Evolutionary conservation across 2,329 filamentous ascomycete species (phyloP).

Genomic region (Aspergillus clavatus): DNA sequence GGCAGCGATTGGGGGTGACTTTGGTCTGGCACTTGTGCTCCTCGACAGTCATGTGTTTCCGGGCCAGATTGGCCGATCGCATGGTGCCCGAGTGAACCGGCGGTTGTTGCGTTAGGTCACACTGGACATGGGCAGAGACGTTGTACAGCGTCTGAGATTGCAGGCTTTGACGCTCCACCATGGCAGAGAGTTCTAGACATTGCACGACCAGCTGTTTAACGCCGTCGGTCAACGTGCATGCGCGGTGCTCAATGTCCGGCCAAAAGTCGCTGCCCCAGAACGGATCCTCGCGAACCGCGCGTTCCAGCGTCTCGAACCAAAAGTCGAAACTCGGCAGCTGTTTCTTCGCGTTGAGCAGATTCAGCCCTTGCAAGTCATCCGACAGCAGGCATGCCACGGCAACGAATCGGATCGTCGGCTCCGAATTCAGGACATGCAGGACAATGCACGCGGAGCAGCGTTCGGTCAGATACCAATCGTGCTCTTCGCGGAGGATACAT

Average conservation of each 20-base stretch:
- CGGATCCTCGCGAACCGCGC: conserved; percentile 39
- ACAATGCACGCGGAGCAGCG: conserved; percentile 51
- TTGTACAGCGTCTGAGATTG: conserved; percentile 17
- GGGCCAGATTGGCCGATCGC: conserved; percentile 28
- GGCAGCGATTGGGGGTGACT: conserved; percentile 15
- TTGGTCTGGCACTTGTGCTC: conserved; percentile 26
- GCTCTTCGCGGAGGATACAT: conserved; percentile 54
- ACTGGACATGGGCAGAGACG: conserved; percentile 13
- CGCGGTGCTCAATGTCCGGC: conserved; percentile 39
- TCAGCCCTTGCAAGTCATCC: conserved; percentile 27
- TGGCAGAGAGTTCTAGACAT: conserved; percentile 34
- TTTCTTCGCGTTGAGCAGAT: conserved; percentile 14
- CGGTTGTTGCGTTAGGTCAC: conserved; percentile 20
- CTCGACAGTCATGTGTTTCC: conserved; percentile 32
- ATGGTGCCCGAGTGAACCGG: conserved; percentile 21
- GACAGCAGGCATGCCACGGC: conserved; percentile 40
- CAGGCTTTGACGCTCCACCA: conserved; percentile 19
- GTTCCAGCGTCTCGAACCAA: conserved; percentile 36
- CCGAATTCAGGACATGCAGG: conserved; percentile 40
- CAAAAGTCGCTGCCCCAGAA: conserved; percentile 43
- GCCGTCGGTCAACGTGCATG: conserved; percentile 33
- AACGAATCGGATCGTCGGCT: conserved; percentile 42
- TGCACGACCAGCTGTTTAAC: conserved; percentile 38
- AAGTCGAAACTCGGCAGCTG: conserved; percentile 33
- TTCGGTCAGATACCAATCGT: conserved; percentile 53